Evolutionary conservation across 352 stramenopile genomes (phyloP), one percentile per base, ranked within the genome.

Genomic region (Phytophthora uliginosa): DNA sequence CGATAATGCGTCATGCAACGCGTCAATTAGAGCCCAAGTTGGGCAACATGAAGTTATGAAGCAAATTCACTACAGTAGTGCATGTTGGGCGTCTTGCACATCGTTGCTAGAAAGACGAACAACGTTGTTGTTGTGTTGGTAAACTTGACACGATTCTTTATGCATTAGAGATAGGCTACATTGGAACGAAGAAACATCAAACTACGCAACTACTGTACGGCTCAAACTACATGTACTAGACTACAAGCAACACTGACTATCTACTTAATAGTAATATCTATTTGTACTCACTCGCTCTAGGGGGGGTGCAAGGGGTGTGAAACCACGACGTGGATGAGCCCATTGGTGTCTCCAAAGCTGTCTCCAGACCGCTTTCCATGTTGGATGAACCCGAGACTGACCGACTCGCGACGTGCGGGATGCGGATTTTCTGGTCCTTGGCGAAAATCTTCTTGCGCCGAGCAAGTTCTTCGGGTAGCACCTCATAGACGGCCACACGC

Each of bases 381-480:
- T 77, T 69, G 0, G 73, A 74, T 7, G 73, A 79, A 20, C 68
- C 63, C 20, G 73, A 79, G 15, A 56, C 52, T 1, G 68, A 71
- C 48, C 57, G 63, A 33, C 59, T 66, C 10, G 66, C 63, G 31
- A 74, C 48, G 55, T 80, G 68, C 15, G 73, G 73, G 20, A 74
- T 77, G 48, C 69, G 69, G 50, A 63, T 77, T 51, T 69, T 71
- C 34, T 80, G 73, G 51, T 77, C 63, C 56, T 71, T 38, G 0
- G 73, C 69, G 34, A 85, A 85, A 53, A 74, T 53, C 55, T 79
- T 83, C 59, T 72, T 76, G 7, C 77, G 74, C 42, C 57, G 38
- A 24, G 31, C 54, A 6, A 84, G 63, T 33, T 73, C 62, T 48
- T 81, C 66, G 1, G 77, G 77, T 28, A 78, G 26, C 28, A 86